A percentile compares a stretch with the other conserved stretches of the same genome.
phyloP scores from a whole-genome alignment of 2,329 filamentous ascomycete species.

The Trichoderma citrinoviride region DNA sequence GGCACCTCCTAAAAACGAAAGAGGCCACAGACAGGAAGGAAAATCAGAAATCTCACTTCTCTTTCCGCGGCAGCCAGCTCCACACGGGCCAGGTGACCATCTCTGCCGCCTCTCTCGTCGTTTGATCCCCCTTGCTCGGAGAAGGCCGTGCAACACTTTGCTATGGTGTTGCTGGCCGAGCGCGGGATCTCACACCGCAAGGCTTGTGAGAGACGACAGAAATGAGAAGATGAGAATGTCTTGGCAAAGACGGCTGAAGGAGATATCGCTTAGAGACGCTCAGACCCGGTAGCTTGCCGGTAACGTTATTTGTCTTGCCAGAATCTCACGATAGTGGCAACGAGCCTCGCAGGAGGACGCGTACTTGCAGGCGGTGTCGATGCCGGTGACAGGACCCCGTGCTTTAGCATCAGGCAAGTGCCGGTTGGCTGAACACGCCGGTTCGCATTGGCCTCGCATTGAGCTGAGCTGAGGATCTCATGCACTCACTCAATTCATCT shows the following conservation, averaged over 20 bases:
- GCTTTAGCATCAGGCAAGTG: background rate
- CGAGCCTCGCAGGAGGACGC: background rate
- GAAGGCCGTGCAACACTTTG: constrained; percentile 5
- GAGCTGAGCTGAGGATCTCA: background rate
- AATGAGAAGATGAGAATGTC: background rate
- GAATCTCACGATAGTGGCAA: constrained; percentile 8
- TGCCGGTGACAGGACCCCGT: background rate
- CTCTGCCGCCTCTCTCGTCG: background rate
- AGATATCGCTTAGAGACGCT: constrained; percentile 12
- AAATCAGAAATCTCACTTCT: background rate
- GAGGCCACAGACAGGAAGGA: background rate
- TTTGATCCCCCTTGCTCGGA: background rate
- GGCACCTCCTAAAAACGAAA: background rate
- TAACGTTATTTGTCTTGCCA: background rate
- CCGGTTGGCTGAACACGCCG: background rate
- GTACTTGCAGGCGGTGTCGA: background rate
- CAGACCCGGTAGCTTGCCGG: background rate
- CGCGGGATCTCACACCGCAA: constrained; percentile 13
- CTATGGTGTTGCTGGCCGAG: background rate
- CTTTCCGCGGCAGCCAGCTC: background rate
- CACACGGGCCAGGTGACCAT: constrained; percentile 18
- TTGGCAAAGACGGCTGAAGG: constrained; percentile 11
- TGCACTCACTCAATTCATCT: background rate
- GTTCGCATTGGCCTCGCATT: background rate
- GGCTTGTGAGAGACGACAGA: background rate